Conservation (phyloP, 768 basidiomycete species). For the Steccherinum ochraceum region DNA sequence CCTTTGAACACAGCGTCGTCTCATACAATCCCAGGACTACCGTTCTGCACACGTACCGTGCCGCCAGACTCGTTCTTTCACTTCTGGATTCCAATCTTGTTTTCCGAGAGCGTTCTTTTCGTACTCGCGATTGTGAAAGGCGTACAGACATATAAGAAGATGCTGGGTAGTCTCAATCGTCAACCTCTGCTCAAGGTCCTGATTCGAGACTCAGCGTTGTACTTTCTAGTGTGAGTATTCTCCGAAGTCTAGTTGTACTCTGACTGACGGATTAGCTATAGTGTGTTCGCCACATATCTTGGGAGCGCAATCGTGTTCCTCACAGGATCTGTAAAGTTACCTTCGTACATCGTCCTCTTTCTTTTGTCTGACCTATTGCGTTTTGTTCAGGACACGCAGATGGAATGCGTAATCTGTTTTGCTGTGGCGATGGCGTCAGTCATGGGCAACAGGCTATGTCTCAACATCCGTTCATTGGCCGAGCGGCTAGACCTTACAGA, state of each 20-base stretch:
- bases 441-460: constrained; percentile 45
- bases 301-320: constrained; percentile 31
- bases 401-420: constrained; percentile 51
- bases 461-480: constrained; percentile 41
- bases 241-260: too few species aligned
- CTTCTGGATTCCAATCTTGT: constrained; percentile 59
- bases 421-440: constrained; percentile 52
- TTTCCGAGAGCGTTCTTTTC: constrained; percentile 48
- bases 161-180: constrained; percentile 28
- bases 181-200: constrained; percentile 41
- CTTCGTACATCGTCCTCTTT: neutral
- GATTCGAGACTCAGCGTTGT: constrained; percentile 49
- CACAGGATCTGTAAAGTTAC: constrained; percentile 14
- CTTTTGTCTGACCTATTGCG: neutral
- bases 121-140: constrained; percentile 43
- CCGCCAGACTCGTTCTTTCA: constrained; percentile 39
- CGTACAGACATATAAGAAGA: constrained; percentile 35
- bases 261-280: too few species aligned
- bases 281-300: constrained; percentile 51
- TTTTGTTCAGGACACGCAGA: neutral
- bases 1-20: constrained; percentile 5
- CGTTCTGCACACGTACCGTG: constrained; percentile 36
- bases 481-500: constrained; percentile 5
- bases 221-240: constrained; percentile 47
- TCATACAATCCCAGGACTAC: constrained; percentile 5